These are phyloP conservation scores for Setomelanomma holmii DNA, from an alignment of 2,329 filamentous ascomycete species.

Conservation along the genomic window DNA sequence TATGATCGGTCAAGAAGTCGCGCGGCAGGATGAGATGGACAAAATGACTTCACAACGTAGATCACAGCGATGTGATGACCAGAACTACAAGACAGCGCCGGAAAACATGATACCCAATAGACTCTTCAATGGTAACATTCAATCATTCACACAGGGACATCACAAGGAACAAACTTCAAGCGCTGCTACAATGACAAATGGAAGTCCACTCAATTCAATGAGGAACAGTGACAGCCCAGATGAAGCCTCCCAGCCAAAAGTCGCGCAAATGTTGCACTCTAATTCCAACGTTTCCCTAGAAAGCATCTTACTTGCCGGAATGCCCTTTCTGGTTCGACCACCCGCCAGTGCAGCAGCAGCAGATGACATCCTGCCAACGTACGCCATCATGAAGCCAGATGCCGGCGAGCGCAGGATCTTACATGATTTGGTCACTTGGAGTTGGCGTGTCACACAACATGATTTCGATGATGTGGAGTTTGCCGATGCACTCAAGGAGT, in stretches of 20 bases:
- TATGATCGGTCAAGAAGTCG: neutral
- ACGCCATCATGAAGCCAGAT: neutral
- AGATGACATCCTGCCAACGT: neutral
- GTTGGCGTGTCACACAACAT: constrained; percentile 9
- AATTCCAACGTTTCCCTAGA: neutral
- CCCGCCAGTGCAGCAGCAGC: neutral
- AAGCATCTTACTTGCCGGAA: neutral
- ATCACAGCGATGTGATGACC: neutral
- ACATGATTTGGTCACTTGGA: constrained; percentile 6
- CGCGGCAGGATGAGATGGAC: neutral
- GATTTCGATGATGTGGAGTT: constrained; percentile 3
- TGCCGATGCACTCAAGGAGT: neutral
- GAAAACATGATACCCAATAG: constrained; percentile 17
- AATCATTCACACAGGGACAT: no score
- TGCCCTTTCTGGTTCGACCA: constrained; percentile 11
- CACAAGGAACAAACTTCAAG: no score
- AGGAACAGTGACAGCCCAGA: neutral
- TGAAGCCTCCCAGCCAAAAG: neutral
- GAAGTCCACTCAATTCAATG: neutral
- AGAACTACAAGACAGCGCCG: neutral
- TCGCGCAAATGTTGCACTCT: neutral
- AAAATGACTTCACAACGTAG: neutral
- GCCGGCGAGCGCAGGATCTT: neutral
- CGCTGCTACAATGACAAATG: constrained; percentile 3
- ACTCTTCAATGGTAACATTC: constrained; percentile 15